Conservation (phyloP, 352 stramenopile species). For the Phytophthora palmivora region DNA sequence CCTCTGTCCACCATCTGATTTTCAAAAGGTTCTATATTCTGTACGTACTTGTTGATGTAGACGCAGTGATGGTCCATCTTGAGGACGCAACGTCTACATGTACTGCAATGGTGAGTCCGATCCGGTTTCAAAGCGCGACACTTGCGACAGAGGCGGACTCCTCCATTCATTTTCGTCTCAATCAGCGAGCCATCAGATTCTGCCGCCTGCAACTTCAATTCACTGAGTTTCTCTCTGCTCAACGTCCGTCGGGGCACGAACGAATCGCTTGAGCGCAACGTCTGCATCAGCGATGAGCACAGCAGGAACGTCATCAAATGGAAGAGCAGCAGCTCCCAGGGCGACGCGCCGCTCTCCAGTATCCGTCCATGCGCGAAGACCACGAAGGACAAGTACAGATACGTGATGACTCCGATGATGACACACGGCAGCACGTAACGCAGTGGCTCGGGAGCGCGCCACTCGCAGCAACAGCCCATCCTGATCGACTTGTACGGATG, state of each 20-base stretch:
- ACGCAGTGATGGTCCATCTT: slow-evolving; percentile 92
- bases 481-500: background rate
- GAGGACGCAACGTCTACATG: slow-evolving; percentile 77
- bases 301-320: slow-evolving; percentile 65
- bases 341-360: slow-evolving; percentile 30
- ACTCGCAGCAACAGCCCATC: slow-evolving; percentile 79
- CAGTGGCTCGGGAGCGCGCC: slow-evolving; percentile 51
- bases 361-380: slow-evolving; percentile 62
- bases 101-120: slow-evolving; percentile 85
- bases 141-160: slow-evolving; percentile 73
- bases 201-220: slow-evolving; percentile 10
- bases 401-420: slow-evolving; percentile 60
- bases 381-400: slow-evolving; percentile 72
- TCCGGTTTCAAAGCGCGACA: slow-evolving; percentile 81
- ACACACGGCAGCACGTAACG: slow-evolving; percentile 65
- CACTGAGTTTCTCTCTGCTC: slow-evolving; percentile 11
- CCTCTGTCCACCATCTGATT: background rate
- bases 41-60: slow-evolving; percentile 89
- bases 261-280: slow-evolving; percentile 60
- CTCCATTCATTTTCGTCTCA: slow-evolving; percentile 80
- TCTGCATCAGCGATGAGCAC: slow-evolving; percentile 63
- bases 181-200: slow-evolving; percentile 28
- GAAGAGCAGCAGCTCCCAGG: slow-evolving; percentile 56
- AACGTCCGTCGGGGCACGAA: slow-evolving; percentile 50
- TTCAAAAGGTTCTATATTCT: background rate